Percentiles rank a stretch among this genome's conserved stretches.
Conservation (phyloP, 768 basidiomycete genomes). For the Macrolepiota fuliginosa region DNA sequence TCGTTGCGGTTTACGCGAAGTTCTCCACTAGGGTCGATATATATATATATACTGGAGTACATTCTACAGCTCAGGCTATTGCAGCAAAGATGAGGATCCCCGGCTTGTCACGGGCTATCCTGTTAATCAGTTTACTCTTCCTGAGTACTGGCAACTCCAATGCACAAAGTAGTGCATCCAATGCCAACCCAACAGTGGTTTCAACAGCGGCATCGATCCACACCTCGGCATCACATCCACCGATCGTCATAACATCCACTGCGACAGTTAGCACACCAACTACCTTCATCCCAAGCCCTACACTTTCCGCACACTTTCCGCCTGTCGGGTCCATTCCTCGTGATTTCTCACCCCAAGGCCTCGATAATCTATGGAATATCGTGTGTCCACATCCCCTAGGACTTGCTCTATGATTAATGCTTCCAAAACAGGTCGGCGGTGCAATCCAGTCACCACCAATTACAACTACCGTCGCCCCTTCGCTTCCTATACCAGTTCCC, state of each 20-base stretch:
- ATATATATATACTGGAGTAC: not conserved
- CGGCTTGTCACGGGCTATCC: not conserved
- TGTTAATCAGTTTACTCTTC: not conserved
- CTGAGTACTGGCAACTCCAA: not conserved
- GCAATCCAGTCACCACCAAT: constrained; percentile 42
- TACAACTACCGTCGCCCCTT: constrained; percentile 40
- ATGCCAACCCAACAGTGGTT: not conserved
- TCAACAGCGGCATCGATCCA: not conserved
- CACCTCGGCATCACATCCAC: not conserved
- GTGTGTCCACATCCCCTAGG: constrained; percentile 20
- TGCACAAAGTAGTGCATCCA: not conserved
- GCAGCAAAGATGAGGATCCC: not conserved
- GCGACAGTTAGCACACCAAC: constrained; percentile 7
- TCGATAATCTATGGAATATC: constrained; percentile 40
- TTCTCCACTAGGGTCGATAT: not conserved
- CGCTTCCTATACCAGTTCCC: constrained; percentile 35
- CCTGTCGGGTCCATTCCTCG: constrained; percentile 37
- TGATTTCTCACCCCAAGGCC: constrained; percentile 37
- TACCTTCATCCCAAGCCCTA: not conserved
- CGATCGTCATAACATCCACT: constrained; percentile 10
- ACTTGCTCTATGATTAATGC: not conserved
- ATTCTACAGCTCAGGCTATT: not conserved
- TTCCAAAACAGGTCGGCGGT: constrained; percentile 30
- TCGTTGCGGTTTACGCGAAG: not conserved
- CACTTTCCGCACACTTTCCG: constrained; percentile 28